Base-by-base conservation (phyloP, 139 green algal genomes). In the Diplosphaera chodatii region DNA sequence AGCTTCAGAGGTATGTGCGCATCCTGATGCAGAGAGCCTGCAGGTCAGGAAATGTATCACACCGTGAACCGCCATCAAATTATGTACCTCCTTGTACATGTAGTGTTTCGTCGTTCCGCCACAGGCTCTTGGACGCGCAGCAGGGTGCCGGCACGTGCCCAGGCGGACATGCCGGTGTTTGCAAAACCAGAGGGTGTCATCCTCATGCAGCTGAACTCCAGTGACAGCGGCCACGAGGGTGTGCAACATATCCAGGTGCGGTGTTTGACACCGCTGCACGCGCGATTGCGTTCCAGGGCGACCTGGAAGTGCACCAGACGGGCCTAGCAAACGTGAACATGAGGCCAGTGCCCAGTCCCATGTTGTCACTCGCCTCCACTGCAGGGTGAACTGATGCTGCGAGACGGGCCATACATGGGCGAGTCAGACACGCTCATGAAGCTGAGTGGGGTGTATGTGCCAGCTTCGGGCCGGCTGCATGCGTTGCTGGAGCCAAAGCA, bases 381-480 rank as follows among this genome's bases (percentile, higher is more conserved):
- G 33, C 29, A 90, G 78, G 89, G 84, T 2, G 88, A 92, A 48
- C 32, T 94, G 40, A 68, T 91, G 37, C 40, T 92, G 40, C 70
- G 86, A 0, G 79, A 91, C 59, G 89, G 88, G 1, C 40, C 68
- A 31, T 86, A 85, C 59, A 59, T 91, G 3, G 80, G 78, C 4
- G 74, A 82, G 29, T 64, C 74, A 4, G 86, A 90, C 55, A 55
- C 86, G 21, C 69, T 85, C 55, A 72, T 91, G 69, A 56, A 63
- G 25, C 13, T 91, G 31, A 67, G 83, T 55, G 89, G 88, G 5
- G 68, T 80, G n/a, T 81, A 84, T 40, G 69, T 89, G 27, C 41
- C 59, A 6, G 84, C 75, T 1, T 66, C 75, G 0, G 78, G 77
- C 0, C 41, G 40, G 23, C 32, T 90, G 70, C 78, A 81, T 66